These are phyloP conservation scores for Novakomyces olei DNA, from an alignment of 805 yeast genomes.

Conservation along the genomic window DNA sequence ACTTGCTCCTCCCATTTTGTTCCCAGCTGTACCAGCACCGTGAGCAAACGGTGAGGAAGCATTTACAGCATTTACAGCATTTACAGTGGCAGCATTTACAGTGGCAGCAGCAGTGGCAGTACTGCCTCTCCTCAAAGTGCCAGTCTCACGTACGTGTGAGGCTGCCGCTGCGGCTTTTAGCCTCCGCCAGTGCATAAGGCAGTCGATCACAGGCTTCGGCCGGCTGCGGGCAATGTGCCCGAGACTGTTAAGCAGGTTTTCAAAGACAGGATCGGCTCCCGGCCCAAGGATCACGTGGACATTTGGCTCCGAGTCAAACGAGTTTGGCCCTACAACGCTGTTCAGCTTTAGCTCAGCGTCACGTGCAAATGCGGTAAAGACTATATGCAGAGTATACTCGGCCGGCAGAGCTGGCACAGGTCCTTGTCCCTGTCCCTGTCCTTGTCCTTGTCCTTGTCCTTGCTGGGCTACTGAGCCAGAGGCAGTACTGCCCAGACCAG, in stretches of 20 bases:
- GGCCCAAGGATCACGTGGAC: conserved; percentile 56
- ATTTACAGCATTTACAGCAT: too few relatives aligned
- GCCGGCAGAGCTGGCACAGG: too few relatives aligned
- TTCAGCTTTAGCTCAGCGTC: conserved; percentile 75
- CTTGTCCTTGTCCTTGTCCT: too few relatives aligned
- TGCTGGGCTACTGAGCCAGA: too few relatives aligned
- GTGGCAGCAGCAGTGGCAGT: conserved; percentile 20
- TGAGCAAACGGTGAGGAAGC: too few relatives aligned
- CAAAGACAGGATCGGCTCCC: conserved; percentile 72
- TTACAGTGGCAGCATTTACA: too few relatives aligned
- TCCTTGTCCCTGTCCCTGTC: too few relatives aligned
- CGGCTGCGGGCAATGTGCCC: conserved; percentile 78
- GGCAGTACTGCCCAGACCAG: too few relatives aligned
- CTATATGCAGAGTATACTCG: conserved; percentile 79
- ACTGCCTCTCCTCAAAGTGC: too few relatives aligned
- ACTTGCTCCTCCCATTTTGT: too few relatives aligned
- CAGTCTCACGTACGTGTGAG: conserved; percentile 33
- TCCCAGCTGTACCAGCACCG: not conserved
- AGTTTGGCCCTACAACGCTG: conserved; percentile 21
- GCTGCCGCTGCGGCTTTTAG: conserved; percentile 73
- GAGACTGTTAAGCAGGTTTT: conserved; percentile 59
- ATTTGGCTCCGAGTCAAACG: conserved; percentile 43
- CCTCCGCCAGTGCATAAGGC: conserved; percentile 96
- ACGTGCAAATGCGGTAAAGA: conserved; percentile 87
- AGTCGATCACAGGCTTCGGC: conserved; percentile 90